Conservation (phyloP, 768 basidiomycete species). For the Boletus huronensis region DNA sequence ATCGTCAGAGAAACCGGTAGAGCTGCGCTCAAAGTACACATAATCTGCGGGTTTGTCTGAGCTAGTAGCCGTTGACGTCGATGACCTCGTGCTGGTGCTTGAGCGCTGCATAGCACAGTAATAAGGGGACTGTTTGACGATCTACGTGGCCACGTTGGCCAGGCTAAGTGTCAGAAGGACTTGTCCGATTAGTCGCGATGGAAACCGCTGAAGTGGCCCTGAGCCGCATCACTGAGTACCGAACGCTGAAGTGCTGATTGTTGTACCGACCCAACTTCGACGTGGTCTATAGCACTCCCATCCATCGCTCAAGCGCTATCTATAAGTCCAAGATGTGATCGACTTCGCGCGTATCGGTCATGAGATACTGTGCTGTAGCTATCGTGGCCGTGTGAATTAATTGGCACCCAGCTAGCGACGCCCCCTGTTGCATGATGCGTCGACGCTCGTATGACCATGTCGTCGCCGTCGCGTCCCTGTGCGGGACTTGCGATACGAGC, state of each 20-base stretch:
- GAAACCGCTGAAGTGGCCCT: constrained; percentile 5
- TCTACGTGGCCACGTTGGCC: not conserved
- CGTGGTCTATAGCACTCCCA: not conserved
- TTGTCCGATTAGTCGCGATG: constrained; percentile 15
- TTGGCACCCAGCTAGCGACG: too few relatives aligned
- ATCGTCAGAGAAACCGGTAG: constrained; percentile 73
- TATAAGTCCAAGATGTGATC: too few relatives aligned
- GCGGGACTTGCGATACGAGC: not conserved
- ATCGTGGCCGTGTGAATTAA: too few relatives aligned
- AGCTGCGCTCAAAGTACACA: constrained; percentile 88
- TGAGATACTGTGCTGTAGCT: too few relatives aligned
- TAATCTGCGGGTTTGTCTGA: constrained; percentile 58
- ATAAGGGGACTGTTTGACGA: not conserved
- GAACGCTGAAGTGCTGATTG: not conserved
- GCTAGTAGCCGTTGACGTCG: constrained; percentile 19
- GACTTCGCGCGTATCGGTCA: too few relatives aligned
- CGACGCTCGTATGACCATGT: too few relatives aligned
- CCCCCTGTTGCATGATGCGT: not conserved
- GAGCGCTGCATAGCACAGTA: constrained; percentile 28
- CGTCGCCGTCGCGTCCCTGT: too few relatives aligned
- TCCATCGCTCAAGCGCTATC: not conserved
- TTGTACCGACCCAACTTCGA: not conserved
- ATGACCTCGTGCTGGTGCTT: constrained; percentile 29
- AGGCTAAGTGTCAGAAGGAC: not conserved
- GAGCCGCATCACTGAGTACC: not conserved